phyloP scores from a whole-genome alignment of 1,284 basidiomycete species.

The Cutaneotrichosporon sp. region DNA sequence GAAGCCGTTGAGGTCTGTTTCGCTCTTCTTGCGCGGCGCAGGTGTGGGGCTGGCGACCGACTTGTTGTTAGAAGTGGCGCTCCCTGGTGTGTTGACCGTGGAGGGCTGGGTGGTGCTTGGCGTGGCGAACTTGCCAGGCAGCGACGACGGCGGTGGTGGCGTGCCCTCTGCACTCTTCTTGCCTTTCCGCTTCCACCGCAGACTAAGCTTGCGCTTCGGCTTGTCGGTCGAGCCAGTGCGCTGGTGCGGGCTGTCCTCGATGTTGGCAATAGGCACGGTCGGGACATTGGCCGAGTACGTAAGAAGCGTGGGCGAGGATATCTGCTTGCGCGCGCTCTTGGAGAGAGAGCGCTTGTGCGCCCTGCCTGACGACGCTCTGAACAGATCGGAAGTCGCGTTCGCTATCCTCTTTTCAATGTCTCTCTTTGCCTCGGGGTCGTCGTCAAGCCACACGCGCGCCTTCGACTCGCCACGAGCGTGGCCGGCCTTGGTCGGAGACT shows the following conservation, averaged over 20 bases:
- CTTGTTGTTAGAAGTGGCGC: not conserved
- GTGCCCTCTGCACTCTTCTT: slow-evolving; percentile 27
- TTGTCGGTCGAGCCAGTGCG: slow-evolving; percentile 13
- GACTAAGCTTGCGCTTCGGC: slow-evolving; percentile 17
- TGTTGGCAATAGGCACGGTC: slow-evolving; percentile 28
- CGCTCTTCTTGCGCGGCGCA: not conserved
- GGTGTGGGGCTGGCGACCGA: not conserved
- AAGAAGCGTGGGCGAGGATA: slow-evolving; percentile 42
- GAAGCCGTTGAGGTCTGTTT: slow-evolving; percentile 10
- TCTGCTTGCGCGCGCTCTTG: slow-evolving; percentile 27
- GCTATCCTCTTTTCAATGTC: slow-evolving; percentile 50
- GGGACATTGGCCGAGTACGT: slow-evolving; percentile 39
- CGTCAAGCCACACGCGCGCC: slow-evolving; percentile 24
- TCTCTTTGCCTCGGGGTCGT: slow-evolving; percentile 39
- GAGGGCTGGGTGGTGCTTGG: slow-evolving; percentile 17
- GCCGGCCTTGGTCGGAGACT: slow-evolving; percentile 4
- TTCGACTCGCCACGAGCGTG: slow-evolving; percentile 9
- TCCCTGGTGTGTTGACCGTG: slow-evolving; percentile 1
- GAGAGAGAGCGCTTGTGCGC: slow-evolving; percentile 25
- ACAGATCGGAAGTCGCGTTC: slow-evolving; percentile 45
- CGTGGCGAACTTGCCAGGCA: slow-evolving; percentile 7
- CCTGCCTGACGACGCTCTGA: slow-evolving; percentile 39
- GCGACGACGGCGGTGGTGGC: slow-evolving; percentile 17
- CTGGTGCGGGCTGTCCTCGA: slow-evolving; percentile 4
- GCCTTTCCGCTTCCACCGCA: slow-evolving; percentile 44